A percentile compares a stretch with the other conserved stretches of the same genome.
phyloP scores from a whole-genome alignment of 306 rosid genomes.

The Gillenia trifoliata region DNA sequence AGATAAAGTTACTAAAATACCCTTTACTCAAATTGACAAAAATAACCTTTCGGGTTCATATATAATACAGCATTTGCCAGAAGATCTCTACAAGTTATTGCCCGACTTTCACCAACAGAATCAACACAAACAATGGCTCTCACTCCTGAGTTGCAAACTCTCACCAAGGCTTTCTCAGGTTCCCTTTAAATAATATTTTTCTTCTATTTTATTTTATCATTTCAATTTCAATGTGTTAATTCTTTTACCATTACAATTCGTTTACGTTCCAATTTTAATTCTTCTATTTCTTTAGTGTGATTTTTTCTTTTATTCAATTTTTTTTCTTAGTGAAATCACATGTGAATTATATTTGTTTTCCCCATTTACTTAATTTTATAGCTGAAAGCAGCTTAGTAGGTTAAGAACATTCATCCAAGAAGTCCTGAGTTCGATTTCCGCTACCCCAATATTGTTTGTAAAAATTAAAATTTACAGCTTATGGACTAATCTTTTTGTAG shows the following conservation, averaged over 20 bases:
- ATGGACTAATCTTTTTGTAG: not conserved
- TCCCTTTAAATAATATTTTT: not conserved
- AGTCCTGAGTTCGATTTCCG: not conserved
- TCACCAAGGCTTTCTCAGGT: slow-evolving; percentile 86
- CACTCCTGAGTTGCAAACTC: slow-evolving; percentile 48
- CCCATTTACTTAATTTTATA: not conserved
- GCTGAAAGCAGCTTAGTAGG: not conserved
- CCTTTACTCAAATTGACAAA: slow-evolving; percentile 28
- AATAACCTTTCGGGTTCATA: slow-evolving; percentile 18
- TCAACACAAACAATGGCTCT: slow-evolving; percentile 39
- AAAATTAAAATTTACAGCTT: not conserved
- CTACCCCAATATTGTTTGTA: not conserved
- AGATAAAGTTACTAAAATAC: not conserved
- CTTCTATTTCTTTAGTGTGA: not conserved
- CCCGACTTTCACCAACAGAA: not conserved
- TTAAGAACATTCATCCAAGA: not conserved
- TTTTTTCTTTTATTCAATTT: not conserved
- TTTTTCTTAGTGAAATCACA: not conserved
- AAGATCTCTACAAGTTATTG: not conserved
- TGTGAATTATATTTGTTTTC: not conserved
- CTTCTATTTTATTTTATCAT: not conserved
- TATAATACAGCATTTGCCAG: slow-evolving; percentile 5
- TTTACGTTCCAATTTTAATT: not conserved
- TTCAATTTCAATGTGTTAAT: not conserved
- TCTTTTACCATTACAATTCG: not conserved